These are phyloP conservation scores for Lachancea nothofagi DNA, from an alignment of 805 yeast species.

Conservation along the genomic window DNA sequence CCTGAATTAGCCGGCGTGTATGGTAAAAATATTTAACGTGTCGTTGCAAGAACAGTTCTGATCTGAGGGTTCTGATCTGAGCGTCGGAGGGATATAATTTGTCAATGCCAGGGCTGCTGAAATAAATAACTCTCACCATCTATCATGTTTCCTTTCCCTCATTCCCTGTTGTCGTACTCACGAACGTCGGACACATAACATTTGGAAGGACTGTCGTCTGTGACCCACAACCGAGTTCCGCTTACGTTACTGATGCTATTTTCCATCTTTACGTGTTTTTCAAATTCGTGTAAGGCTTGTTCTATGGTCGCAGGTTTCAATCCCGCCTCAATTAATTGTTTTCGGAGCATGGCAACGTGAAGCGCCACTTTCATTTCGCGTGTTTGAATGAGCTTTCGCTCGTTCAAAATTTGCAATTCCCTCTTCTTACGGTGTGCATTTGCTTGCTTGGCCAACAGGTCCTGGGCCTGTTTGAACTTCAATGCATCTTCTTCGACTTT, in stretches of 20 bases:
- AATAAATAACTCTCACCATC: not conserved
- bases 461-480: conserved; percentile 31
- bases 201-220: conserved; percentile 45
- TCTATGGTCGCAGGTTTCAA: conserved; percentile 53
- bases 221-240: conserved; percentile 55
- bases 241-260: conserved; percentile 50
- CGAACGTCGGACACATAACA: conserved; percentile 51
- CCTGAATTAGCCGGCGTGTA: too few relatives aligned
- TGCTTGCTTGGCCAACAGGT: conserved; percentile 42
- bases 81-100: too few relatives aligned
- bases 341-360: conserved; percentile 60
- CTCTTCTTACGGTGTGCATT: conserved; percentile 46
- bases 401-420: conserved; percentile 48
- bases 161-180: conserved; percentile 43
- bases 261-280: conserved; percentile 51
- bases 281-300: conserved; percentile 49
- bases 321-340: conserved; percentile 54
- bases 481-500: conserved; percentile 31
- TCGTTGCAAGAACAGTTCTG: too few relatives aligned
- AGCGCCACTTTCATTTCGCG: conserved; percentile 55
- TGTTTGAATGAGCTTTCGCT: conserved; percentile 42
- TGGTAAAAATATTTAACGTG: too few relatives aligned
- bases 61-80: too few relatives aligned
- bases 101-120: not conserved
- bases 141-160: not conserved